Percentiles rank a stretch among this genome's conserved stretches.
phyloP scores from a whole-genome alignment of 805 yeast genomes.

The Wickerhamiella lipophila region DNA sequence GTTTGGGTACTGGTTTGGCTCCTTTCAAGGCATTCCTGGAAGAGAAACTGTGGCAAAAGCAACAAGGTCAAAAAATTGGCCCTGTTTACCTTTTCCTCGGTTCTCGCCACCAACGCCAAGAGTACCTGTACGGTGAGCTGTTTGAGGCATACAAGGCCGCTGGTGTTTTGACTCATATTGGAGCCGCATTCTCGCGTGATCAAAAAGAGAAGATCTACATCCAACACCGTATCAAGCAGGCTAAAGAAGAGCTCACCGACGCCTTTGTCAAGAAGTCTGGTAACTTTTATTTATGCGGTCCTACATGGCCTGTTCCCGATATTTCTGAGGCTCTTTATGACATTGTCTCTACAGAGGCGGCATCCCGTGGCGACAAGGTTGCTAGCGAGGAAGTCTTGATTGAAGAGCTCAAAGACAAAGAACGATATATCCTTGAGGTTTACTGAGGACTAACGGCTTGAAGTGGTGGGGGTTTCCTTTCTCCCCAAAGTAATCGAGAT shows the following conservation, averaged over 20 bases:
- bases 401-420: constrained; percentile 86
- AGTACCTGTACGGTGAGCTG: constrained; percentile 87
- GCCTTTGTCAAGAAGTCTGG: constrained; percentile 73
- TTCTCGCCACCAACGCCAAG: constrained; percentile 90
- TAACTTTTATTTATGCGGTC: constrained; percentile 92
- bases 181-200: constrained; percentile 97
- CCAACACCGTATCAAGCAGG: constrained; percentile 82
- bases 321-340: constrained; percentile 82
- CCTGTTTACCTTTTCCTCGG: constrained; percentile 80
- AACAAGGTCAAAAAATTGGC: constrained; percentile 82
- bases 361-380: constrained; percentile 47
- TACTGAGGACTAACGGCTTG: too few species aligned
- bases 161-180: constrained; percentile 82
- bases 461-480: too few species aligned
- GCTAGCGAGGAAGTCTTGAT: constrained; percentile 61
- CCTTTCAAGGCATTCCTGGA: constrained; percentile 97
- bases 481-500: too few species aligned
- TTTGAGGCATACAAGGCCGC: constrained; percentile 96
- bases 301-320: constrained; percentile 98
- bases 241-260: constrained; percentile 55
- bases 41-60: constrained; percentile 85
- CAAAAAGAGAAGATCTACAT: constrained; percentile 90
- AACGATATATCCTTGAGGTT: constrained; percentile 86
- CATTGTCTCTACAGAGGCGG: constrained; percentile 61
- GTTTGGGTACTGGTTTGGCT: constrained; percentile 94